Percentiles rank a stretch among this genome's conserved stretches.
These are phyloP conservation scores for Seiridium unicorne DNA, from an alignment of 2,329 filamentous ascomycete species.

Conservation along the genomic window DNA sequence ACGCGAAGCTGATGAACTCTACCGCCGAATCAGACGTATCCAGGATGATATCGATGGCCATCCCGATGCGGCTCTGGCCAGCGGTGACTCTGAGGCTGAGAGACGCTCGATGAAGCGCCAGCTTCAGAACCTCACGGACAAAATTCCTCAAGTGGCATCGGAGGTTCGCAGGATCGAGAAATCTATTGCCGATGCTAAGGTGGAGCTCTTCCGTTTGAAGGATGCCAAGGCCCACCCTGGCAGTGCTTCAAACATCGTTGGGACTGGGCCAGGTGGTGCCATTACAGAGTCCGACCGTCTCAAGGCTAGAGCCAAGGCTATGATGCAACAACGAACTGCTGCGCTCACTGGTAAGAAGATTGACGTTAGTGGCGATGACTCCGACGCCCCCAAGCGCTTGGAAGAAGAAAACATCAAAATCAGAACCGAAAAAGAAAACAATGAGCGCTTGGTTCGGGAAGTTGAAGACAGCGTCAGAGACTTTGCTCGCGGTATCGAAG, in stretches of 20 bases:
- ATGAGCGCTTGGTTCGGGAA: conserved; percentile 94
- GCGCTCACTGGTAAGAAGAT: conserved; percentile 84
- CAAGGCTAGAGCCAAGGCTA: conserved; percentile 91
- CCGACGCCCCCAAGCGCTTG: conserved; percentile 76
- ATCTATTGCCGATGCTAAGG: conserved; percentile 83
- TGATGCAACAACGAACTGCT: conserved; percentile 97
- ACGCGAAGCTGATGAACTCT: conserved; percentile 89
- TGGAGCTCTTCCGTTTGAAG: conserved; percentile 90
- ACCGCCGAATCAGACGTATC: conserved; percentile 83
- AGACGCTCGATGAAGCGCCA: conserved; percentile 83
- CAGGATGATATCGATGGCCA: conserved; percentile 95
- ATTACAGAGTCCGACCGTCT: conserved; percentile 93
- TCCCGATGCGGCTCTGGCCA: conserved; percentile 70
- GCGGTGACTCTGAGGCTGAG: conserved; percentile 84
- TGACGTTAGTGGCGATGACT: conserved; percentile 66
- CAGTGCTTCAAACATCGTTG: conserved; percentile 77
- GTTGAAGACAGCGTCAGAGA: conserved; percentile 95
- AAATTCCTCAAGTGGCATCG: conserved; percentile 87
- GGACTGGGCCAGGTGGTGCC: conserved; percentile 85
- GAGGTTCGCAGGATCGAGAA: conserved; percentile 89
- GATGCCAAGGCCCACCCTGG: conserved; percentile 90
- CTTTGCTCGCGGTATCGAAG: conserved; percentile 81
- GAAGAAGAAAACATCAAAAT: conserved; percentile 85
- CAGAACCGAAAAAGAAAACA: conserved; percentile 83
- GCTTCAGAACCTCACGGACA: conserved; percentile 83